Base-by-base conservation (phyloP, 2,329 filamentous ascomycete species). In the Neonectria ditissima region DNA sequence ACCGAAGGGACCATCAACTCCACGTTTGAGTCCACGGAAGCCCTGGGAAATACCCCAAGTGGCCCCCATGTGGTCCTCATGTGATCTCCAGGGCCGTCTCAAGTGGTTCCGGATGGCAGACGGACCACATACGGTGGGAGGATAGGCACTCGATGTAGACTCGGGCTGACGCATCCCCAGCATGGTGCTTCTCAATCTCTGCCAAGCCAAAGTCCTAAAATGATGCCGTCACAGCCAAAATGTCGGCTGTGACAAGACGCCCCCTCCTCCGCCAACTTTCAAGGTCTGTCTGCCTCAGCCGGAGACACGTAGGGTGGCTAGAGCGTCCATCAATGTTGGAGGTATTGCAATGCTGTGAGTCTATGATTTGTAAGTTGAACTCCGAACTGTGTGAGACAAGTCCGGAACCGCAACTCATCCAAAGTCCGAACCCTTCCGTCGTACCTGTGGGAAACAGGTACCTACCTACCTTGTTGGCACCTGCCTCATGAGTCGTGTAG, bases 251-350 rank as follows among this genome's bases (percentile, higher is more conserved):
- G 54, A 11, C 48, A 54, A 54, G 53, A 39, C 48, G n/a, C 43
- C 44, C n/a, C 52, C 26, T 34, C 43, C 16, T 47, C 37, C 28
- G 41, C 26, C 41, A 26, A 20, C 43, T 39, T 22, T 4, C 43
- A 26, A 14, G 18, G 53, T 43, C 59, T 50, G 41, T 44, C 26
- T 54, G 47, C 30, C 59, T 41, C 26, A 54, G 47, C 48, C 47
- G 55, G 50, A 63, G 60, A 55, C 60, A 63, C 55, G 60, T 58
- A 54, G 50, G n/a, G 28, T 28, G 55, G 16, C 54, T 43, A 58
- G 60, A 53, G 22, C 22, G 43, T 18, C 14, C 58, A 28, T 37
- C 18, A 26, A 39, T 44, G 26, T 52, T 51, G 3, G 41, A 32
- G 39, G 52, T n/a, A n/a, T n/a, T n/a, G 43, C 39, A 45, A 28